Percentiles rank a stretch among this genome's conserved stretches.
Evolutionary conservation across 225 moss, liverwort and hornwort genomes (phyloP).

Genomic region (Anthoceros angustus): DNA sequence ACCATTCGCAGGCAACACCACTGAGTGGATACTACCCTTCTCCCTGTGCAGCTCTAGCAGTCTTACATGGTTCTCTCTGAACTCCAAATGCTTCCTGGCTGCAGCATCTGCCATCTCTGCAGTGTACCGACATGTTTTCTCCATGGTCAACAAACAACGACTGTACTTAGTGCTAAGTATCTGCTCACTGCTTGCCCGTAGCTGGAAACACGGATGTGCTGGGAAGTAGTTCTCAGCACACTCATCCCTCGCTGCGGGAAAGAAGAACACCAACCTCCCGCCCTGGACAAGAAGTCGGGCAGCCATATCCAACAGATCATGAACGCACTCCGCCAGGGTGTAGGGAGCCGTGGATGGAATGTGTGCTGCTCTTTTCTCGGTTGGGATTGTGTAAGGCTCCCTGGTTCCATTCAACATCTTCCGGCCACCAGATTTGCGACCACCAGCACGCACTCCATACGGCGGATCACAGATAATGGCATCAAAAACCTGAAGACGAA

Average conservation of each 20-base stretch:
- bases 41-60: constrained; percentile 59
- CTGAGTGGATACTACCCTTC: constrained; percentile 53
- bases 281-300: constrained; percentile 66
- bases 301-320: constrained; percentile 77
- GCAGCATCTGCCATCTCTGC: constrained; percentile 39
- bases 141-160: constrained; percentile 86
- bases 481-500: constrained; percentile 53
- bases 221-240: constrained; percentile 68
- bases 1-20: constrained; percentile 36
- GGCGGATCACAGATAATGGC: constrained; percentile 97
- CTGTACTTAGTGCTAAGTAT: constrained; percentile 83
- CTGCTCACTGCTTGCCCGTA: constrained; percentile 72
- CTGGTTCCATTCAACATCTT: constrained; percentile 77
- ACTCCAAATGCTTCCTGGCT: constrained; percentile 43
- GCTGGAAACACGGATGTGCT: constrained; percentile 75
- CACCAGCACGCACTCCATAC: constrained; percentile 89
- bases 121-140: constrained; percentile 54
- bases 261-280: constrained; percentile 89
- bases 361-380: constrained; percentile 60
- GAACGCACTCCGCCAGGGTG: constrained; percentile 72
- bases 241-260: constrained; percentile 72
- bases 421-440: constrained; percentile 90
- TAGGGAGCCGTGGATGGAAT: constrained; percentile 97
- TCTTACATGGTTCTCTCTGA: constrained; percentile 52
- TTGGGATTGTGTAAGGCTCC: constrained; percentile 68